Conservation (phyloP, 148 eudicot genomes). For the Cornus florida region DNA sequence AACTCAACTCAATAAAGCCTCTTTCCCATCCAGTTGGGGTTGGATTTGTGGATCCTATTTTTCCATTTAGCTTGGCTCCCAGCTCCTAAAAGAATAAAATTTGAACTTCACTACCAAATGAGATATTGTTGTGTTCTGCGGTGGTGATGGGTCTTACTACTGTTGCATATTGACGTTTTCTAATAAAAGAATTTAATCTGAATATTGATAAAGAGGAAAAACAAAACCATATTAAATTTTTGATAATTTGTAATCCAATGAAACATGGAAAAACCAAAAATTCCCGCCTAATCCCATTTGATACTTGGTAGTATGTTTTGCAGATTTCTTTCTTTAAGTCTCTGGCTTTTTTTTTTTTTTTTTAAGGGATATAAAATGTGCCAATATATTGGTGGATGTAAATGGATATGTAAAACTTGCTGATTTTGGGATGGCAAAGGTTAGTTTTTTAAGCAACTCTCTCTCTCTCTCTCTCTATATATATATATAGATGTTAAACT, state of each 20-base stretch:
- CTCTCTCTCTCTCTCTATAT: background rate
- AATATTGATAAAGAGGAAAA: background rate
- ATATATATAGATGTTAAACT: background rate
- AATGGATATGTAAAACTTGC: conserved; percentile 65
- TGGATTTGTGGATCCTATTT: too few species aligned
- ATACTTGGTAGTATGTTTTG: background rate
- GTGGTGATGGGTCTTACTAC: background rate
- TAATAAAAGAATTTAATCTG: background rate
- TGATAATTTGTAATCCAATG: too few species aligned
- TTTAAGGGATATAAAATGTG: conserved; percentile 67
- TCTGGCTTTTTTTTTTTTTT: conserved; percentile 6
- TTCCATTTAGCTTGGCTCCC: background rate
- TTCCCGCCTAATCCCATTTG: too few species aligned
- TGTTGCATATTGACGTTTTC: background rate
- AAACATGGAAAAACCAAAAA: too few species aligned
- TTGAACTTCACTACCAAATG: background rate
- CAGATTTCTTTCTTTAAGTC: conserved; percentile 7
- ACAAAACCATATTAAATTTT: too few species aligned
- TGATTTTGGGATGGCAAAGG: conserved; percentile 79
- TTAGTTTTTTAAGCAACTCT: conserved; percentile 15
- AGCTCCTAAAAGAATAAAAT: background rate
- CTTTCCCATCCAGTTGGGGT: too few species aligned
- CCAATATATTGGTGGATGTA: conserved; percentile 63
- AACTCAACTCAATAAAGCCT: too few species aligned
- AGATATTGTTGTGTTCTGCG: background rate